Percentiles rank a stretch among this genome's conserved stretches.
phyloP scores from a whole-genome alignment of 1,139 yeast genomes.

The Saccharomyces uvarum region DNA sequence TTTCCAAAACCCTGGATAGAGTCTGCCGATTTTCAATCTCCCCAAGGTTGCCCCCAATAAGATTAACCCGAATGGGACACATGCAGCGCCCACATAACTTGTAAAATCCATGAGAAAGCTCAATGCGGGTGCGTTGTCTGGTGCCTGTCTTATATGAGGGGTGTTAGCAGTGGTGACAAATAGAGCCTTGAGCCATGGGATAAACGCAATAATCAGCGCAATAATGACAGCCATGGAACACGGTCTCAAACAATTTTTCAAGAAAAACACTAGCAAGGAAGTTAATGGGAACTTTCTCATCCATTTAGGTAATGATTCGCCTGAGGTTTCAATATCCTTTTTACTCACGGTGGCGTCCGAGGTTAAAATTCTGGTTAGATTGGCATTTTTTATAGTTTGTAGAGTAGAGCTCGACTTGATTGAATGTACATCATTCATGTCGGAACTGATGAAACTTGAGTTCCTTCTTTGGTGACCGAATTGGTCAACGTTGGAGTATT shows the following conservation, averaged over 20 bases:
- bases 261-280: constrained; percentile 31
- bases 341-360: constrained; percentile 30
- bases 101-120: constrained; percentile 75
- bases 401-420: neutral
- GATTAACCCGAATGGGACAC: constrained; percentile 76
- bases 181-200: constrained; percentile 79
- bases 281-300: constrained; percentile 27
- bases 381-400: constrained; percentile 12
- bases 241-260: constrained; percentile 61
- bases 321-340: constrained; percentile 30
- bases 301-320: constrained; percentile 23
- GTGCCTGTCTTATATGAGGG: constrained; percentile 53
- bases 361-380: constrained; percentile 28
- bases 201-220: constrained; percentile 62
- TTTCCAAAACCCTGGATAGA: constrained; percentile 66
- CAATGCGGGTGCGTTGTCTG: constrained; percentile 72
- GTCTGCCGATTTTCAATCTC: constrained; percentile 48
- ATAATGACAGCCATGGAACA: constrained; percentile 58
- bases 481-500: constrained; percentile 47
- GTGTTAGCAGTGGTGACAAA: constrained; percentile 43
- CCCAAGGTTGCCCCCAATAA: constrained; percentile 79
- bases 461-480: constrained; percentile 22
- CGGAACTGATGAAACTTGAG: constrained; percentile 7
- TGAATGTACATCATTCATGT: constrained; percentile 1
- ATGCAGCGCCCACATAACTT: constrained; percentile 69